Evolutionary conservation across 2,329 filamentous ascomycete species (phyloP).

Genomic region (Fusarium buxicola): DNA sequence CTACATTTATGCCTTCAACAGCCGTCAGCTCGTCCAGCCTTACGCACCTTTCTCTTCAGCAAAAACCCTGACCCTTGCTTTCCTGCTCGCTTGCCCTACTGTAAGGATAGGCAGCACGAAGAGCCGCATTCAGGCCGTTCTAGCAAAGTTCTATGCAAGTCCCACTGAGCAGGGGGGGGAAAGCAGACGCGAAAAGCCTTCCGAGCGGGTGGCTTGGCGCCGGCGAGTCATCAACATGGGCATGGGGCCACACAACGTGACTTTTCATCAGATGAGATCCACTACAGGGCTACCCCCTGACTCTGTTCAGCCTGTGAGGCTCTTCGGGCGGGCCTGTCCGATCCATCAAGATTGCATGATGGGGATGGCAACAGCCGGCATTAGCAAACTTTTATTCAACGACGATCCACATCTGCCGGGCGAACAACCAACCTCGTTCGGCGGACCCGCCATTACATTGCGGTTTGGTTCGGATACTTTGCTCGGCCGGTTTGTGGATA

Average conservation of each 20-base stretch:
- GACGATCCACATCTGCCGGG: conserved; percentile 41
- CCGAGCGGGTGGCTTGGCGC: conserved; percentile 35
- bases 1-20: background rate
- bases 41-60: background rate
- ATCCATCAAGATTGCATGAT: conserved; percentile 40
- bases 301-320: conserved; percentile 19
- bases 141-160: conserved; percentile 37
- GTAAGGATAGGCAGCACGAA: conserved; percentile 2
- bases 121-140: conserved; percentile 38
- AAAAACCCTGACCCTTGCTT: background rate
- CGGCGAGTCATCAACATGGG: conserved; percentile 18
- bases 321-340: conserved; percentile 30
- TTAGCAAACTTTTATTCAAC: conserved; percentile 48
- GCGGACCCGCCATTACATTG: conserved; percentile 9
- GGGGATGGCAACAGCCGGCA: conserved; percentile 35
- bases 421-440: conserved; percentile 2
- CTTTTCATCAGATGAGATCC: conserved; percentile 42
- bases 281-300: conserved; percentile 22
- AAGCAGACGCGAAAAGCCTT: conserved; percentile 6
- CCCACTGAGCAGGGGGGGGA: conserved; percentile 8
- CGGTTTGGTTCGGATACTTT: conserved; percentile 16
- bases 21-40: conserved; percentile 2
- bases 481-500: conserved; percentile 38
- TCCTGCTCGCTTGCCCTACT: background rate
- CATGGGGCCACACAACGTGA: conserved; percentile 36